These are phyloP conservation scores for Leccinum subspadiceum DNA, from an alignment of 1,284 basidiomycete genomes.

Conservation along the genomic window DNA sequence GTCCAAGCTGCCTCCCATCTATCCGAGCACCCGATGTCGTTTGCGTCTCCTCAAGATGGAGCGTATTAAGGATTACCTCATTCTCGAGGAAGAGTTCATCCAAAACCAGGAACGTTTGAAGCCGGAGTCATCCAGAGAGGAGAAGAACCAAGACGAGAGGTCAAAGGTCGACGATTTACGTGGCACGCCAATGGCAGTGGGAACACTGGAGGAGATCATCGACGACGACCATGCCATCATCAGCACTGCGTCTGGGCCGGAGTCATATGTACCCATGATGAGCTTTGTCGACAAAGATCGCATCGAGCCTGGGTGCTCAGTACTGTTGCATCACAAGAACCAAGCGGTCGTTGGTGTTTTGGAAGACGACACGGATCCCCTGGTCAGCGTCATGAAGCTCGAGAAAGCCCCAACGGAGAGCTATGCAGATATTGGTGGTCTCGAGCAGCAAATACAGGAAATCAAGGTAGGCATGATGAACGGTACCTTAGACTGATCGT, in stretches of 20 bases:
- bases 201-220: conserved; percentile 98
- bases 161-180: conserved; percentile 93
- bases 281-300: too few relatives aligned
- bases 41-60: conserved; percentile 96
- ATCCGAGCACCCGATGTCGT: conserved; percentile 89
- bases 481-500: not conserved
- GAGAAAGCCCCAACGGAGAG: conserved; percentile 82
- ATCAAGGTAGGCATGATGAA: conserved; percentile 70
- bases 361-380: too few relatives aligned
- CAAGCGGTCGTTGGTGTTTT: too few relatives aligned
- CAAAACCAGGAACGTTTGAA: conserved; percentile 91
- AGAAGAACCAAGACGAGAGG: conserved; percentile 95
- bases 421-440: conserved; percentile 97
- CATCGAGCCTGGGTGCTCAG: too few relatives aligned
- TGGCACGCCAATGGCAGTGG: conserved; percentile 53
- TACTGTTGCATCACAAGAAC: too few relatives aligned
- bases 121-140: conserved; percentile 81
- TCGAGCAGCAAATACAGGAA: conserved; percentile 97
- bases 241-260: too few relatives aligned
- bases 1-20: conserved; percentile 91
- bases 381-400: too few relatives aligned
- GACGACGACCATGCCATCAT: conserved; percentile 96
- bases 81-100: conserved; percentile 97
- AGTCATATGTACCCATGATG: too few relatives aligned
- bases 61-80: conserved; percentile 96